Evolutionary conservation across 2,329 filamentous ascomycete species (phyloP), one percentile per base, ranked within the genome.

Genomic region (Corinectria fuckeliana): DNA sequence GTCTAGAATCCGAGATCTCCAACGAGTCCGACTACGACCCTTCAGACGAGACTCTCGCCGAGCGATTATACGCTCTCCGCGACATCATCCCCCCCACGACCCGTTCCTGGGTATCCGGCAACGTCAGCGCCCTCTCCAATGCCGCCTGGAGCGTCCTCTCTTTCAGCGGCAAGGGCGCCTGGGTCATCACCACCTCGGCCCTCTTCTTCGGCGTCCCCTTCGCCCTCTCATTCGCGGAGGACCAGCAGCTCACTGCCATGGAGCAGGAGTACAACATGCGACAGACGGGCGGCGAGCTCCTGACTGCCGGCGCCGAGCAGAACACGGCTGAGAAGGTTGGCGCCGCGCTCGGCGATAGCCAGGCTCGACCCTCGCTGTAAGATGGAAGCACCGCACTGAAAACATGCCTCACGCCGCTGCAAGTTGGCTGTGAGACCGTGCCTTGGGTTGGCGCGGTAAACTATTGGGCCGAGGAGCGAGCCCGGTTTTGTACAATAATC

Each of bases 221-320:
- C 84, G 93, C 93, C 59, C 83, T 99, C 69, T 94, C 93, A 58
- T 94, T 93, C 75, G 89, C 91, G 65, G 95, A 99, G 83, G 95
- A 99, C 83, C 93, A 97, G 84, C 92, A 97, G 82, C 88, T 96
- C 76, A 84, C 94, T 66, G 94, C 97, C 82, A 96, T 97, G 92
- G 95, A 99, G 87, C 88, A 93, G 78, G 94, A 97, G 82, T 93
- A 93, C 86, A 89, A 91, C 78, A 95, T 97, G 92, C 91, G 95
- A 77, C 92, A 97, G 85, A 87, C 91, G 73, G 92, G 92, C 64
- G 89, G 91, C 74, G 92, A 97, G 75, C 75, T 87, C 34, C 71
- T 88, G 61, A 85, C 83, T 11, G 81, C 80, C 11, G 82, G 80
- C 32, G 69, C 73, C 4, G 77, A 75, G 50, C 71, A 71, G 52